Conservation (phyloP, 2,329 filamentous ascomycete species). For the Monilinia polystroma region DNA sequence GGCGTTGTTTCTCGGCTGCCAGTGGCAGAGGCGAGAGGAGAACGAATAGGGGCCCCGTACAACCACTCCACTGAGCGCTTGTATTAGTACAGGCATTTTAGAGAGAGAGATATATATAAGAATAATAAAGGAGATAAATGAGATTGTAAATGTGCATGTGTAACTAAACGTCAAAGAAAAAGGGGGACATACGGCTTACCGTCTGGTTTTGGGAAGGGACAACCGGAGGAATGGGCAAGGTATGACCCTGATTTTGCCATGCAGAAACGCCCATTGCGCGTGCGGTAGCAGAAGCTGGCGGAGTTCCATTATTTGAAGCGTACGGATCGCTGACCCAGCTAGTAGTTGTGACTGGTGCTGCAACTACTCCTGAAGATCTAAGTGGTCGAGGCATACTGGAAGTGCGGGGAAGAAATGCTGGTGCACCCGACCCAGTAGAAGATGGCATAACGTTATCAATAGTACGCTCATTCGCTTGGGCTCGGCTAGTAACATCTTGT, state of each 20-base stretch:
- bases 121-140: background rate
- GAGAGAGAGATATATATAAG: background rate
- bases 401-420: background rate
- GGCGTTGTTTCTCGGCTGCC: background rate
- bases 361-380: background rate
- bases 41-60: background rate
- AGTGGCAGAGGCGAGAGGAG: background rate
- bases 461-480: background rate
- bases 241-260: background rate
- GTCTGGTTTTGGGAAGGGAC: background rate
- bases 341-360: background rate
- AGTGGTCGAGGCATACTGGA: background rate
- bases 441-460: background rate
- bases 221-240: background rate
- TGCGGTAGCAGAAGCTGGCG: background rate
- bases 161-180: background rate
- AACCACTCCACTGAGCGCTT: constrained; percentile 4
- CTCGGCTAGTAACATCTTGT: too few relatives aligned
- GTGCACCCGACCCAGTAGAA: background rate
- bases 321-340: background rate
- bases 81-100: background rate
- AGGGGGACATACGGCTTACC: background rate
- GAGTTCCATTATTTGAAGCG: background rate
- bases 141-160: background rate
- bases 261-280: background rate